These are phyloP conservation scores for Solanum pennellii DNA, from an alignment of 257 asterid species.

Conservation along the genomic window DNA sequence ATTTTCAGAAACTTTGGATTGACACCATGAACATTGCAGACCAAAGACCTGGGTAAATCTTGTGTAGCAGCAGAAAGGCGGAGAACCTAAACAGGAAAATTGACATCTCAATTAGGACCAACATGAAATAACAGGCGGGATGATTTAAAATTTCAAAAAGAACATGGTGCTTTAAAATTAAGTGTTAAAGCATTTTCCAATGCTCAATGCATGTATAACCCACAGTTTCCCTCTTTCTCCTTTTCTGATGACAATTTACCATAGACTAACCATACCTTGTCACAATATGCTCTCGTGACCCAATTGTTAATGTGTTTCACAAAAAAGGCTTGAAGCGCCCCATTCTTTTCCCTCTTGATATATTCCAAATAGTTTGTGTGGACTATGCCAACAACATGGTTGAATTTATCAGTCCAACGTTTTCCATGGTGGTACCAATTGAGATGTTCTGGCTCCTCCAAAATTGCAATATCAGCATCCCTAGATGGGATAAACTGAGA, in stretches of 20 bases:
- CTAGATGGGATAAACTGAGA: slow-evolving; percentile 75
- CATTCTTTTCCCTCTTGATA: slow-evolving; percentile 96
- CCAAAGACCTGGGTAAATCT: slow-evolving; percentile 67
- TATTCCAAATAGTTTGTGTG: slow-evolving; percentile 98
- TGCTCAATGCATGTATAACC: neutral
- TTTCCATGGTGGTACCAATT: slow-evolving; percentile 99
- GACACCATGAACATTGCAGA: slow-evolving; percentile 97
- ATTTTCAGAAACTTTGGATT: slow-evolving; percentile 80
- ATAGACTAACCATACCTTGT: slow-evolving; percentile 51
- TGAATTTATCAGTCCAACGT: slow-evolving; percentile 98
- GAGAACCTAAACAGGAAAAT: slow-evolving; percentile 52
- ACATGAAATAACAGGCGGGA: neutral
- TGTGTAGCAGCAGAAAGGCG: slow-evolving; percentile 99
- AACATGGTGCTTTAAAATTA: neutral
- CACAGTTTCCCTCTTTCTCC: neutral
- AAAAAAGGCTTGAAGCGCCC: slow-evolving; percentile 87
- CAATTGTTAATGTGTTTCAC: slow-evolving; percentile 91
- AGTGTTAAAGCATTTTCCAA: neutral
- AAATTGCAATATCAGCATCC: slow-evolving; percentile 96
- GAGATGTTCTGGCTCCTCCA: slow-evolving; percentile 98
- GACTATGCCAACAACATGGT: slow-evolving; percentile 91
- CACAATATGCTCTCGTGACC: slow-evolving; percentile 83
- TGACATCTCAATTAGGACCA: neutral
- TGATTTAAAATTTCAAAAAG: neutral
- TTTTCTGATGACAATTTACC: neutral